phyloP scores from a whole-genome alignment of 306 rosid species.

The Glycine tomentella region DNA sequence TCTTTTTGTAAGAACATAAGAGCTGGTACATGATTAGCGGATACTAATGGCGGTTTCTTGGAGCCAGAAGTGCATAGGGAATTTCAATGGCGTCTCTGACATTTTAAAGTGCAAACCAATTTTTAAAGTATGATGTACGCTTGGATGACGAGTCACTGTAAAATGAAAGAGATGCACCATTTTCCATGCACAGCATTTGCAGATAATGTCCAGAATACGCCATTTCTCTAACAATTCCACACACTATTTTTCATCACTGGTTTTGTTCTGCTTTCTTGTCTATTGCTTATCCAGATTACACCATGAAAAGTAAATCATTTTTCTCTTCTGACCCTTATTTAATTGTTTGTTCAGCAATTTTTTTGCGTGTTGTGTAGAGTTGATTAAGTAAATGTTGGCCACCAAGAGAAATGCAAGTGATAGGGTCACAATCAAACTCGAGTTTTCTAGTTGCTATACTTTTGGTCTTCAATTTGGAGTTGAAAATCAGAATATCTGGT shows the following conservation, averaged over 20 bases:
- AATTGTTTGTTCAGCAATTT: neutral
- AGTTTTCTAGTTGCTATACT: no score
- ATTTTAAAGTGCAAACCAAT: constrained; percentile 33
- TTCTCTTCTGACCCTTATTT: constrained; percentile 2
- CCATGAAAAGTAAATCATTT: constrained; percentile 17
- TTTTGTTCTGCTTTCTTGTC: constrained; percentile 19
- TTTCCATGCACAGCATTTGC: constrained; percentile 19
- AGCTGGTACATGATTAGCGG: constrained; percentile 47
- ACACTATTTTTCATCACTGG: neutral
- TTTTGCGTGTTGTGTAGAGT: constrained; percentile 2
- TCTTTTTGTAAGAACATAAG: constrained; percentile 36
- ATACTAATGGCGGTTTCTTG: constrained; percentile 38
- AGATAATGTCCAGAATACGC: constrained; percentile 27
- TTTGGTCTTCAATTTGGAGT: no score
- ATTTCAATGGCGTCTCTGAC: constrained; percentile 31
- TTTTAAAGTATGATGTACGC: constrained; percentile 40
- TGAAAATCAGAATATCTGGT: no score
- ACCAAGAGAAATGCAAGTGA: neutral
- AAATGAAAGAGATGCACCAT: constrained; percentile 33
- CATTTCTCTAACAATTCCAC: constrained; percentile 37
- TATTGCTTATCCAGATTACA: constrained; percentile 10
- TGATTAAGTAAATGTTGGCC: constrained; percentile 25
- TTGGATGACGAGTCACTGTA: constrained; percentile 35
- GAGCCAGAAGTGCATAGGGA: constrained; percentile 43
- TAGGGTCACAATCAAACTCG: no score